Conservation (phyloP, 2,329 filamentous ascomycete genomes). For the Botrytis porri region DNA sequence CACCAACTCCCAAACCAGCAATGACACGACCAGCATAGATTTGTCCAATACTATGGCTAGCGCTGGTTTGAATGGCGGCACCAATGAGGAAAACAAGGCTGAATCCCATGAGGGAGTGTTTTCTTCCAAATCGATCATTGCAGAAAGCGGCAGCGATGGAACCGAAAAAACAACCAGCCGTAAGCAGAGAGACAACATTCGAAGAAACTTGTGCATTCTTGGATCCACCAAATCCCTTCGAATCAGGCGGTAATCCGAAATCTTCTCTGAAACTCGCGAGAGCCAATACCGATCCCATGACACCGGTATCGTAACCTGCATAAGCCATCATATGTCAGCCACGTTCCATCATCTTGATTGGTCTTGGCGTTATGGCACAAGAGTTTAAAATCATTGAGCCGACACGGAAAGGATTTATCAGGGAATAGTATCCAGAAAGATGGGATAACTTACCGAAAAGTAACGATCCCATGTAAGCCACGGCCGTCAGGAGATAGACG, state of each 20-base stretch:
- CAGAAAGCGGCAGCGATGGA: conserved; percentile 50
- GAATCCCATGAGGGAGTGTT: conserved; percentile 46
- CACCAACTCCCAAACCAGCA: conserved; percentile 44
- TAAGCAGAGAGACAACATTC: conserved; percentile 50
- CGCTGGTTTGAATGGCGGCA: conserved; percentile 24
- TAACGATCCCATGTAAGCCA: conserved; percentile 33
- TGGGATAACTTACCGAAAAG: conserved; percentile 28
- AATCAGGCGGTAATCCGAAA: conserved; percentile 28
- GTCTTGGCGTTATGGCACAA: not conserved
- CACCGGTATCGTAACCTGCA: conserved; percentile 32
- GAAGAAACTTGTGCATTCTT: conserved; percentile 26
- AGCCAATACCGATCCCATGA: conserved; percentile 32
- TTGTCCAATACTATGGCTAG: conserved; percentile 24
- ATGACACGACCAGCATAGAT: conserved; percentile 31
- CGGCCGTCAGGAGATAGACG: conserved; percentile 30
- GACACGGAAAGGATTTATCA: not conserved
- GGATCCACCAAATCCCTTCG: conserved; percentile 24
- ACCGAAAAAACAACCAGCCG: conserved; percentile 51
- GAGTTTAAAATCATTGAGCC: not conserved
- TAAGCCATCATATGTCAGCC: conserved; percentile 17
- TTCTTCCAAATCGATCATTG: conserved; percentile 46
- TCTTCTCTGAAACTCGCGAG: conserved; percentile 30
- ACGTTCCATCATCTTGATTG: not conserved
- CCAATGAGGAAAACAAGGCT: conserved; percentile 41
- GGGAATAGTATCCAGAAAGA: not conserved